These are phyloP conservation scores for Cyclocybe aegerita DNA, from an alignment of 768 basidiomycete species.

Conservation along the genomic window DNA sequence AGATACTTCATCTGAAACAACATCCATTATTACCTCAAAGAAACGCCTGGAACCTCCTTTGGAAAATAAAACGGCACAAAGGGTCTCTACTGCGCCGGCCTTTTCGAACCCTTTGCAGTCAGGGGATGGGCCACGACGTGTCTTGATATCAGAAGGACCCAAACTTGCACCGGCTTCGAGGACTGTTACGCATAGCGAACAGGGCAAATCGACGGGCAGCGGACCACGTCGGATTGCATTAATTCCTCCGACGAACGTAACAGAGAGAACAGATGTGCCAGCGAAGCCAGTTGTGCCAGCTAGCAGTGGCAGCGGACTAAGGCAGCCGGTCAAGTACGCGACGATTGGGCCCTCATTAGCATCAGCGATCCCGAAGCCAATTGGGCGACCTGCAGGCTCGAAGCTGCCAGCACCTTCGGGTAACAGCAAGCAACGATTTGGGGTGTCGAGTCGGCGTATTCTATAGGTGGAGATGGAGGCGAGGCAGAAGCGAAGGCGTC, in stretches of 20 bases:
- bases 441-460: slow-evolving; percentile 4
- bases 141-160: slow-evolving; percentile 26
- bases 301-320: slow-evolving; percentile 16
- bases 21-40: background rate
- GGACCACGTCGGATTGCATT: slow-evolving; percentile 39
- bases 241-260: slow-evolving; percentile 8
- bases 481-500: slow-evolving; percentile 6
- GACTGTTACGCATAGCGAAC: slow-evolving; percentile 9
- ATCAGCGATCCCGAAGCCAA: slow-evolving; percentile 28
- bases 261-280: slow-evolving; percentile 4
- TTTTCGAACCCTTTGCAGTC: slow-evolving; percentile 1
- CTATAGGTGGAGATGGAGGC: background rate
- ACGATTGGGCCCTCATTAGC: slow-evolving; percentile 18
- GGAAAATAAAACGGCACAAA: background rate
- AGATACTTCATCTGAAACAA: slow-evolving; percentile 2
- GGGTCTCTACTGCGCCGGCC: background rate
- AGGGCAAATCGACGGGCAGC: slow-evolving; percentile 13
- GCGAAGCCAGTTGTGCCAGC: slow-evolving; percentile 3
- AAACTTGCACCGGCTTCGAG: slow-evolving; percentile 14
- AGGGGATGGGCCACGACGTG: slow-evolving; percentile 27
- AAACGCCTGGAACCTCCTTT: background rate
- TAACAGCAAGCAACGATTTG: slow-evolving; percentile 14
- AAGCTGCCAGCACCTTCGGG: slow-evolving; percentile 22
- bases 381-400: slow-evolving; percentile 18
- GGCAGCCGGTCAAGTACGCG: slow-evolving; percentile 22